A percentile compares a stretch with the other conserved stretches of the same genome.
Evolutionary conservation across 2,329 filamentous ascomycete species (phyloP).

Genomic region (Aphanoascus verrucosus): DNA sequence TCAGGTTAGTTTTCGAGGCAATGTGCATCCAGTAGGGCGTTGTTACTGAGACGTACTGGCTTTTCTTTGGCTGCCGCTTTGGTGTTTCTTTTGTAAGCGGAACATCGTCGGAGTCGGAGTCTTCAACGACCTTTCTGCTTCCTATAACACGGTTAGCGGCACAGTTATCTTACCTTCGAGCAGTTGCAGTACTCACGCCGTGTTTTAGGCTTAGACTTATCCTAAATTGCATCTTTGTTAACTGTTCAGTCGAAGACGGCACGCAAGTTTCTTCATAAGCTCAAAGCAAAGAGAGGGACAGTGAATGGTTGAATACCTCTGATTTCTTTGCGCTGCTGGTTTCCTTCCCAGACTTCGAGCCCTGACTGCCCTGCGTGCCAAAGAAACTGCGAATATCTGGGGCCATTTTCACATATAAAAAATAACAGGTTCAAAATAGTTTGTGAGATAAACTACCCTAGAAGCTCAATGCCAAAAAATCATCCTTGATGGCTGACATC

Average conservation of each 20-base stretch:
- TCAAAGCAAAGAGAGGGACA: background rate
- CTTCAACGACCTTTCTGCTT: constrained; percentile 61
- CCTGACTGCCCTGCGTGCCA: constrained; percentile 57
- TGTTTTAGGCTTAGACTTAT: constrained; percentile 20
- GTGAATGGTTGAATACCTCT: constrained; percentile 26
- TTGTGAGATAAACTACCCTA: background rate
- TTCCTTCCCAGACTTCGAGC: constrained; percentile 39
- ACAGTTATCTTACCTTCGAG: background rate
- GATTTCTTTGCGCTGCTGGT: constrained; percentile 27
- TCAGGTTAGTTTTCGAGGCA: constrained; percentile 3
- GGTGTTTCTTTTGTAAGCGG: constrained; percentile 27
- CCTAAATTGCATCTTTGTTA: constrained; percentile 8
- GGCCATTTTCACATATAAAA: constrained; percentile 49
- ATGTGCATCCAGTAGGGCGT: background rate
- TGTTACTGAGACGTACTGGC: constrained; percentile 37
- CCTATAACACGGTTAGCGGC: constrained; percentile 22
- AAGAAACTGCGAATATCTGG: constrained; percentile 86
- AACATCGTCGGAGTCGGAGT: constrained; percentile 66
- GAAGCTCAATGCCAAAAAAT: background rate
- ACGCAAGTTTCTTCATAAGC: background rate
- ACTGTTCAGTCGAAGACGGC: background rate
- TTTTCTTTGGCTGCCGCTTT: constrained; percentile 33
- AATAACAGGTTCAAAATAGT: background rate
- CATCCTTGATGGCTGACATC: background rate
- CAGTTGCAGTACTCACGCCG: constrained; percentile 24